phyloP scores from a whole-genome alignment of 768 basidiomycete species.

The Naganishia antarctica region DNA sequence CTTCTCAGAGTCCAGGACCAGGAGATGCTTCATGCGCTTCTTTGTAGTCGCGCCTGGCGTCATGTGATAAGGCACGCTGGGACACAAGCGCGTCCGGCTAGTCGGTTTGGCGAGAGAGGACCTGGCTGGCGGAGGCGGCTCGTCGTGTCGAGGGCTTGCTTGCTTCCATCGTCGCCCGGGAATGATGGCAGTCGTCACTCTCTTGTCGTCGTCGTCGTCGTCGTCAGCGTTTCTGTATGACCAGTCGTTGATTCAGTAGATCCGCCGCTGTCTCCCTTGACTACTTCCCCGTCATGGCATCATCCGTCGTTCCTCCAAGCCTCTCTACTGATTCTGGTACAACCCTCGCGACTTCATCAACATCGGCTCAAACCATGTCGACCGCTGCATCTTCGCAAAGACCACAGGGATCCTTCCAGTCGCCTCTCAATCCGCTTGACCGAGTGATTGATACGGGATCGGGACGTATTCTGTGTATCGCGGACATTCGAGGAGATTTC shows the following conservation, averaged over 20 bases:
- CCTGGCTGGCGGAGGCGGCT: too few species aligned
- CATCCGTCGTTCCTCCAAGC: conserved; percentile 6
- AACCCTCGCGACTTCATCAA: conserved; percentile 9
- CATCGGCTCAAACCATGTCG: conserved; percentile 16
- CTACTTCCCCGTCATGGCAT: conserved; percentile 5
- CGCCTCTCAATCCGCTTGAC: conserved; percentile 12
- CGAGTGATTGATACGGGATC: conserved; percentile 38
- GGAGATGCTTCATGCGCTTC: too few species aligned
- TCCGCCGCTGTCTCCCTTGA: not conserved
- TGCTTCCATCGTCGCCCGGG: too few species aligned
- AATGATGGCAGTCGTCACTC: too few species aligned
- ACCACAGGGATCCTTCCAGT: not conserved
- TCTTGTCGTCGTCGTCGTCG: not conserved
- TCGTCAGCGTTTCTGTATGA: not conserved
- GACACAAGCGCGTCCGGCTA: too few species aligned
- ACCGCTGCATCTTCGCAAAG: conserved; percentile 20
- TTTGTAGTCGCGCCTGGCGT: too few species aligned
- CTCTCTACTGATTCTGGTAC: not conserved
- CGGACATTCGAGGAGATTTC: conserved; percentile 59
- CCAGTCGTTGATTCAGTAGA: too few species aligned
- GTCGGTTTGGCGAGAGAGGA: too few species aligned
- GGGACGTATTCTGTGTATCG: conserved; percentile 86
- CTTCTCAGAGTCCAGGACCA: too few species aligned
- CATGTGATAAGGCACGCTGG: too few species aligned
- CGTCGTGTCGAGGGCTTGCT: too few species aligned